Percentiles rank a stretch among this genome's conserved stretches.
These are phyloP conservation scores for Geotrichum candidum DNA, from an alignment of 1,139 yeast genomes.

Conservation along the genomic window DNA sequence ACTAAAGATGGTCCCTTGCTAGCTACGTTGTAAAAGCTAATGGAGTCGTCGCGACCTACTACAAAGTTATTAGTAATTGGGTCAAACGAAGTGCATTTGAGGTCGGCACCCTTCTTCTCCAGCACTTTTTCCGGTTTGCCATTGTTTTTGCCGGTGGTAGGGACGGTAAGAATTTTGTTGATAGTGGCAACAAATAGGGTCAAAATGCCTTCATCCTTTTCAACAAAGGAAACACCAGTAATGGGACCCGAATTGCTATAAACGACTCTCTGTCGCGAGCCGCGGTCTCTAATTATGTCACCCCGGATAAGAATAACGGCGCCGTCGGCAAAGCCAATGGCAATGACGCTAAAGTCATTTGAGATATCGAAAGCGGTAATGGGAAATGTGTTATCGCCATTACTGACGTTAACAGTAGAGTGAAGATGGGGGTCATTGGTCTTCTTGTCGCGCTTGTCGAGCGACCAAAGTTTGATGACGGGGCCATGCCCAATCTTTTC, in stretches of 20 bases:
- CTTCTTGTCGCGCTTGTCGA: slow-evolving; percentile 40
- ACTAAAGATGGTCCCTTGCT: slow-evolving; percentile 55
- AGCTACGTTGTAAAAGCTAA: slow-evolving; percentile 50
- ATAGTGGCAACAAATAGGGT: slow-evolving; percentile 61
- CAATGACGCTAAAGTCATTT: slow-evolving; percentile 57
- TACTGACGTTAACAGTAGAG: slow-evolving; percentile 40
- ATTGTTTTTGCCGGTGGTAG: slow-evolving; percentile 72
- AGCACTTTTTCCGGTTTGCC: slow-evolving; percentile 60
- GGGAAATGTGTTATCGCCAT: slow-evolving; percentile 65
- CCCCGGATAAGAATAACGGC: slow-evolving; percentile 78
- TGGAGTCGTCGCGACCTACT: slow-evolving; percentile 48
- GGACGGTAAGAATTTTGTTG: slow-evolving; percentile 61
- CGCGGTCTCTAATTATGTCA: slow-evolving; percentile 80
- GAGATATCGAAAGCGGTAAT: slow-evolving; percentile 59
- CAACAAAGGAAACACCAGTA: slow-evolving; percentile 62
- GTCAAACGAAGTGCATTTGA: slow-evolving; percentile 53
- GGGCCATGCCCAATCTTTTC: slow-evolving; percentile 64
- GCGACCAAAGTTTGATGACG: slow-evolving; percentile 65
- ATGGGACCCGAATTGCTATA: slow-evolving; percentile 64
- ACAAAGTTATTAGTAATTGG: slow-evolving; percentile 33
- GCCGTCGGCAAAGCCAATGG: slow-evolving; percentile 86
- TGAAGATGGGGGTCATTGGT: slow-evolving; percentile 38
- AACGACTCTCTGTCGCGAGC: slow-evolving; percentile 77
- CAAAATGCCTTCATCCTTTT: slow-evolving; percentile 33
- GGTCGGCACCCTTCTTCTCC: slow-evolving; percentile 65